These are phyloP conservation scores for Lipomyces lipofer DNA, from an alignment of 805 yeast species.

Conservation along the genomic window DNA sequence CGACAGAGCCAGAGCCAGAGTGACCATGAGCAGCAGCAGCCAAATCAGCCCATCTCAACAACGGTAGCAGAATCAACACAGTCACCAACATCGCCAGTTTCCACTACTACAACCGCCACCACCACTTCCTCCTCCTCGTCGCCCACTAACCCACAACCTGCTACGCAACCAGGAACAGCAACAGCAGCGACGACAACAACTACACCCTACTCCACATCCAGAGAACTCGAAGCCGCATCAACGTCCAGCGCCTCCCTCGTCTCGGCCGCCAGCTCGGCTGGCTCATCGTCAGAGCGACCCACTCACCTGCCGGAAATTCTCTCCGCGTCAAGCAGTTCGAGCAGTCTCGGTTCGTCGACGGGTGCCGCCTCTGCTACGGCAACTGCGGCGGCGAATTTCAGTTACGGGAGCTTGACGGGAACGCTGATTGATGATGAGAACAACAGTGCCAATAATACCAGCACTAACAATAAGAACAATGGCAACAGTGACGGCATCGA, in stretches of 20 bases:
- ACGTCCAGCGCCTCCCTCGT: slow-evolving; percentile 1
- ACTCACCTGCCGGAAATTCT: neutral
- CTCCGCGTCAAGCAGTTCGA: slow-evolving; percentile 7
- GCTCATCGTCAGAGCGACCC: neutral
- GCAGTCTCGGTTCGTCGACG: neutral
- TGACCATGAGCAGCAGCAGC: slow-evolving; percentile 5
- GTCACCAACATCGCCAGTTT: too few species aligned
- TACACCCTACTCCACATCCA: neutral
- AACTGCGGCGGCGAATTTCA: too few species aligned
- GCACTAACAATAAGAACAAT: too few species aligned
- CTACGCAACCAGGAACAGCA: neutral
- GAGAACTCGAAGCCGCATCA: slow-evolving; percentile 2
- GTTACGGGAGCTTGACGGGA: slow-evolving; percentile 5
- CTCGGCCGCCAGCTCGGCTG: slow-evolving; percentile 2
- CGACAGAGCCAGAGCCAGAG: slow-evolving; percentile 9
- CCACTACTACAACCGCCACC: too few species aligned
- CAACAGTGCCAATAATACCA: neutral
- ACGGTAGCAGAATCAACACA: too few species aligned
- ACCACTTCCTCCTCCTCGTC: neutral
- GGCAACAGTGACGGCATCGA: slow-evolving; percentile 1
- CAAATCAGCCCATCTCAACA: too few species aligned
- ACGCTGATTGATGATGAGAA: slow-evolving; percentile 2
- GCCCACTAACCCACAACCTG: neutral
- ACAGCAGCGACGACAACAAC: neutral
- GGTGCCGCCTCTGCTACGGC: neutral